A percentile compares a stretch with the other conserved stretches of the same genome.
Evolutionary conservation across 2,329 filamentous ascomycete species (phyloP).

Genomic region (Colletotrichum sp.): DNA sequence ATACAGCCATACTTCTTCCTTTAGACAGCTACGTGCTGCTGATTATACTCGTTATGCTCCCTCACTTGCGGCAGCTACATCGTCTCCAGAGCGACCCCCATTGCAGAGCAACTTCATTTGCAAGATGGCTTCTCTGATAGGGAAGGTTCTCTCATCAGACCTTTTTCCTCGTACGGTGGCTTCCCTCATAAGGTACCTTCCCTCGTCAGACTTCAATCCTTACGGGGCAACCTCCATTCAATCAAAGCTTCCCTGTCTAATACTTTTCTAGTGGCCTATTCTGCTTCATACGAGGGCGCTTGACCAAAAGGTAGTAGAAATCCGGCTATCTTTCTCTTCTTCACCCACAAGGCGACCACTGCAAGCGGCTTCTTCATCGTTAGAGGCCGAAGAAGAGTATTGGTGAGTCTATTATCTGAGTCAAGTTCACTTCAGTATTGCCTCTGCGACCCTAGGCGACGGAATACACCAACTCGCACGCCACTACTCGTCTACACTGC

Average conservation of each 20-base stretch:
- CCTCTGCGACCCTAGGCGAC: too few relatives aligned
- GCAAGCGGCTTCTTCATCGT: fast-evolving
- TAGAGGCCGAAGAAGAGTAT: fast-evolving
- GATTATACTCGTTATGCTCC: not conserved
- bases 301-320: not conserved
- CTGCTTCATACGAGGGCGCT: not conserved
- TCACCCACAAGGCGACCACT: not conserved
- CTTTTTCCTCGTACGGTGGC: not conserved
- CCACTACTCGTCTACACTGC: too few relatives aligned
- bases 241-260: fast-evolving
- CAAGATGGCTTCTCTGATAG: fast-evolving
- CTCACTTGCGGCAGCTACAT: not conserved
- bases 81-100: fast-evolving
- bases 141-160: not conserved
- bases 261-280: fast-evolving
- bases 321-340: not conserved
- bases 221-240: fast-evolving
- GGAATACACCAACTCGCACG: too few relatives aligned
- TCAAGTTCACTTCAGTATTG: too few relatives aligned
- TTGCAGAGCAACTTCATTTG: not conserved
- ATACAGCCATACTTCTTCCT: not conserved
- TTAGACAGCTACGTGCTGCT: fast-evolving
- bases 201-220: not conserved
- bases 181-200: fast-evolving
- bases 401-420: too few relatives aligned